Percentiles rank a stretch among this genome's conserved stretches.
Evolutionary conservation across 2,329 filamentous ascomycete genomes (phyloP).

Genomic region (Beauveria sp.): DNA sequence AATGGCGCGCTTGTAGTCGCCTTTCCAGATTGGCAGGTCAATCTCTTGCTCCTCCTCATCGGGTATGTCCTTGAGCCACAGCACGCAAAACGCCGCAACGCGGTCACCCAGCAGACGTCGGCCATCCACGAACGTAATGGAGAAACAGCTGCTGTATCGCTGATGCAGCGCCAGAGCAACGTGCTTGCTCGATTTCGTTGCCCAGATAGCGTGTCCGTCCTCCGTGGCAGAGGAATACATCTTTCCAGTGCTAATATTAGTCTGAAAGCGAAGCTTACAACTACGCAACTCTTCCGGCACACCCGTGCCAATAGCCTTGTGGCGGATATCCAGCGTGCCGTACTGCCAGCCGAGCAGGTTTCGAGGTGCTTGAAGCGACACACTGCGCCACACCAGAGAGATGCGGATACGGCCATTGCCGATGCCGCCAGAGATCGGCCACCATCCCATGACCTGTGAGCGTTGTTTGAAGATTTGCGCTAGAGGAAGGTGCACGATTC

Average conservation of each 20-base stretch:
- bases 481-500: constrained; percentile 62
- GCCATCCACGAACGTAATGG: constrained; percentile 44
- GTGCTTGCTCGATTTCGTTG: constrained; percentile 35
- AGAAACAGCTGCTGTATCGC: constrained; percentile 47
- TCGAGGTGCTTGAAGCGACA: constrained; percentile 52
- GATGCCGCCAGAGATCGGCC: constrained; percentile 63
- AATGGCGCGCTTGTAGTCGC: constrained; percentile 41
- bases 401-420: constrained; percentile 62
- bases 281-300: constrained; percentile 40
- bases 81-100: constrained; percentile 52
- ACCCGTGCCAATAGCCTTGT: constrained; percentile 33
- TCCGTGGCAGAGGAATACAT: constrained; percentile 35
- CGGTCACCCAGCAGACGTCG: constrained; percentile 38
- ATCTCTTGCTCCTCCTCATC: constrained; percentile 58
- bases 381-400: constrained; percentile 65
- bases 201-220: constrained; percentile 43
- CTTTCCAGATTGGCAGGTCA: constrained; percentile 58
- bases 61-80: constrained; percentile 62
- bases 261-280: constrained; percentile 51
- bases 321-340: constrained; percentile 60
- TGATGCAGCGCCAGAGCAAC: constrained; percentile 49
- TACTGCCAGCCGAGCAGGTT: constrained; percentile 62
- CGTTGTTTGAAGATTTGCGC: constrained; percentile 52
- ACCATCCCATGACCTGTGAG: constrained; percentile 58
- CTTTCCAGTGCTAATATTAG: constrained; percentile 50